Evolutionary conservation across 2,329 filamentous ascomycete species (phyloP).

Genomic region (Cladophialophora psammophila): DNA sequence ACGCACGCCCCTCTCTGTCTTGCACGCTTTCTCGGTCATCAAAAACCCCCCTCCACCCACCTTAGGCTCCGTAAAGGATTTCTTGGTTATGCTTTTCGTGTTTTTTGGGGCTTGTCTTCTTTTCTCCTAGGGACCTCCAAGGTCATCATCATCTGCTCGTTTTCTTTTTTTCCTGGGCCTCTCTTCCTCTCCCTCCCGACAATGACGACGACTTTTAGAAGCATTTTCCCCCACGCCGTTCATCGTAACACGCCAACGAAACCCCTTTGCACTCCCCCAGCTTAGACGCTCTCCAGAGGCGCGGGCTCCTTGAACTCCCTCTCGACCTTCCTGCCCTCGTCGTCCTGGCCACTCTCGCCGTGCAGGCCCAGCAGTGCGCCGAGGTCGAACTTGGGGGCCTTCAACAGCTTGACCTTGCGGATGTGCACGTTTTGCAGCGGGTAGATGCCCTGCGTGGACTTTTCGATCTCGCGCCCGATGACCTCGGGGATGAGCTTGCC

Average conservation of each 20-base stretch:
- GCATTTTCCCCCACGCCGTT: neutral
- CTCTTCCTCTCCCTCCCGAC: neutral
- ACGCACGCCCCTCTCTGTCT: neutral
- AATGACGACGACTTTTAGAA: neutral
- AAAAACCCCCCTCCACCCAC: neutral
- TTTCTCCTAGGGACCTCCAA: neutral
- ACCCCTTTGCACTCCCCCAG: conserved; percentile 1
- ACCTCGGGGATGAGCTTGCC: conserved; percentile 99
- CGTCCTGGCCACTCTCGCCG: conserved; percentile 95
- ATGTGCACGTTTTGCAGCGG: conserved; percentile 99
- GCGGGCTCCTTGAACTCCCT: conserved; percentile 97
- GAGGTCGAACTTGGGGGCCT: conserved; percentile 98
- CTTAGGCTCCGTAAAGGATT: neutral
- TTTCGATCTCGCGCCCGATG: conserved; percentile 99
- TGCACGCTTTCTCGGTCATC: neutral
- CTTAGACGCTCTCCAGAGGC: conserved; percentile 91
- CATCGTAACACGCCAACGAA: neutral
- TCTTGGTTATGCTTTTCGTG: neutral
- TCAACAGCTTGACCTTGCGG: conserved; percentile 99
- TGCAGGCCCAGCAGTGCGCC: conserved; percentile 95
- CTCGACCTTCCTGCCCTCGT: conserved; percentile 98
- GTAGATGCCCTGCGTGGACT: conserved; percentile 99
- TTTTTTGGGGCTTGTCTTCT: neutral
- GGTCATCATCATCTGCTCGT: neutral
- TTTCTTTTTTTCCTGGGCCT: neutral